Percentiles rank a stretch among this genome's conserved stretches.
Evolutionary conservation across 2,329 filamentous ascomycete genomes (phyloP).

Genomic region (Penicillium freii): DNA sequence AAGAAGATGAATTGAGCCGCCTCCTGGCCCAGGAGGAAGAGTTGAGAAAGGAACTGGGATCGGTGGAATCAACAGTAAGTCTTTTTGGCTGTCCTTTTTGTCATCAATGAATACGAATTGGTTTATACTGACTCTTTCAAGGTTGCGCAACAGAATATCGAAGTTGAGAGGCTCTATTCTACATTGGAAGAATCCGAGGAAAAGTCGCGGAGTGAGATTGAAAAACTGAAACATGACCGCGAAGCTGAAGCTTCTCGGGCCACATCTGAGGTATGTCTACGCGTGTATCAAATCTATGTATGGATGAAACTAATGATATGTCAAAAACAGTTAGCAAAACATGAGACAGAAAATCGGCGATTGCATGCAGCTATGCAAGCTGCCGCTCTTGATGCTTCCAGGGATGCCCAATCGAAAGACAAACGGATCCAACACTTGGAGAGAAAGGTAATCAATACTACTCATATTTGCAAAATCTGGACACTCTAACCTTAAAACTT

Average conservation of each 20-base stretch:
- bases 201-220: constrained; percentile 19
- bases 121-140: constrained; percentile 16
- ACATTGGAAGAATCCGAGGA: constrained; percentile 24
- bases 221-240: constrained; percentile 22
- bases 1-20: constrained; percentile 26
- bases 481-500: background rate
- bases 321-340: constrained; percentile 21
- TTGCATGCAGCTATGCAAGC: constrained; percentile 28
- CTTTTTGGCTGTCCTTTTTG: background rate
- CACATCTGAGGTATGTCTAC: constrained; percentile 23
- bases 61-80: constrained; percentile 26
- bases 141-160: constrained; percentile 25
- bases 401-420: constrained; percentile 32
- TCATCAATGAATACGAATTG: background rate
- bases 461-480: background rate
- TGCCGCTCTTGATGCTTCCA: constrained; percentile 24
- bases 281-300: background rate
- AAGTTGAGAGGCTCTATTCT: constrained; percentile 21
- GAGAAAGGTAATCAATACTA: constrained; percentile 28
- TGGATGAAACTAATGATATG: background rate
- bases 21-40: constrained; percentile 23
- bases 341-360: constrained; percentile 28
- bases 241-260: constrained; percentile 21
- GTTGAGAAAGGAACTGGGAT: constrained; percentile 16
- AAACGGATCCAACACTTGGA: constrained; percentile 34